Percentiles rank a stretch among this genome's conserved stretches.
phyloP scores from a whole-genome alignment of 2,329 filamentous ascomycete species.

The Rugonectria rugulosa region DNA sequence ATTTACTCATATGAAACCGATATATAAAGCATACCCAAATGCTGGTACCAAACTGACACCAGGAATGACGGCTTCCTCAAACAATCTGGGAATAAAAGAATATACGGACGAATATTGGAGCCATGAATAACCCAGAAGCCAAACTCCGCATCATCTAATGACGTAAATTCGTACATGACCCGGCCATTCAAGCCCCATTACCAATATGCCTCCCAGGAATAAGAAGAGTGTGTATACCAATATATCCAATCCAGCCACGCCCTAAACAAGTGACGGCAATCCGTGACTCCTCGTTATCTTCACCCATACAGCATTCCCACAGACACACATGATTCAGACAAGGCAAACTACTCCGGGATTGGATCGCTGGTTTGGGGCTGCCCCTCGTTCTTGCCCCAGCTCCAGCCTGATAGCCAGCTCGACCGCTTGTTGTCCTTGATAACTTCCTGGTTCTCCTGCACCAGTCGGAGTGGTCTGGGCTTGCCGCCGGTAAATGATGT shows the following conservation, averaged over 20 bases:
- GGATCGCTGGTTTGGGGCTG: constrained; percentile 37
- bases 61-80: too few species aligned
- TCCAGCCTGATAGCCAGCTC: constrained; percentile 71
- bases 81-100: constrained; percentile 20
- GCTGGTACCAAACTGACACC: constrained; percentile 22
- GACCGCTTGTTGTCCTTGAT: constrained; percentile 64
- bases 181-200: constrained; percentile 32
- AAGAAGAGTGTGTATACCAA: constrained; percentile 17
- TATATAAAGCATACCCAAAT: background rate
- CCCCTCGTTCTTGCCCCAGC: constrained; percentile 57
- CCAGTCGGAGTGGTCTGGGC: constrained; percentile 83
- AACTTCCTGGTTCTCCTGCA: constrained; percentile 75
- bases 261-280: constrained; percentile 28
- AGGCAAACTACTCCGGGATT: constrained; percentile 45
- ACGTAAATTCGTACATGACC: constrained; percentile 43
- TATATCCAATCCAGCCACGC: constrained; percentile 38
- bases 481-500: constrained; percentile 70
- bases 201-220: constrained; percentile 30
- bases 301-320: constrained; percentile 5
- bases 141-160: constrained; percentile 42
- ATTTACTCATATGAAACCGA: too few species aligned
- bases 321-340: constrained; percentile 11
- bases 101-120: constrained; percentile 35
- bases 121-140: constrained; percentile 41
- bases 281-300: constrained; percentile 1